Evolutionary conservation across 108 stramenopile genomes (phyloP), one percentile per base, ranked within the genome.

Genomic region (Fragilariopsis cylindrus): DNA sequence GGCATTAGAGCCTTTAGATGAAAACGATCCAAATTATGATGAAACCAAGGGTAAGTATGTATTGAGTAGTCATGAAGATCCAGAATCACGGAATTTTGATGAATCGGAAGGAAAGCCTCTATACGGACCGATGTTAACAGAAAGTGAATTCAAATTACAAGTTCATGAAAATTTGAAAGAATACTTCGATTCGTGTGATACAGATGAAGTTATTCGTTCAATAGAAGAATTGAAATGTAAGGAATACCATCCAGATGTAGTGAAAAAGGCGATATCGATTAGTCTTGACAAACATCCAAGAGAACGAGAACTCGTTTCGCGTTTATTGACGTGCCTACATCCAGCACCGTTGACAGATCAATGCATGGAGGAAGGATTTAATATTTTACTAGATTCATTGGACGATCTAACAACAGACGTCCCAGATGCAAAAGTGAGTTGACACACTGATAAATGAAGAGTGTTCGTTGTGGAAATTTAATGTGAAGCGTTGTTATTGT

Each of bases 391-490:
- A 44, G 95, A 96, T 74, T 75, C 81, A 3, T 71, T 95, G 41
- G 96, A 97, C 57, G 96, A 97, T 60, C 81, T 96, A 79, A 70
- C 65, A 18, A 91, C 92, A 65, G 98, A 98, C 72, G 87, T 90
- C 48, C 98, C 98, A 1, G 92, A 94, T 81, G 96, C 95, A 54
- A 74, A 82, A 63, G 88, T 92, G 68, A 80, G 87, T 79, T 42
- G 19, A 50, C 30, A 71, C 6, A 52, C 7, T 9, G 53, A 50
- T 64, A 13, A 57, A 18, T 68, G n/a, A 18, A 63, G 7, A 62
- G 13, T 19, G 63, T 7, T 39, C 16, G 16, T n/a, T 16, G 21
- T 40, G 12, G 50, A 13, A 3, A 13, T 52, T 52, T 52, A 9
- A 52, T 52, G 13, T 13, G 13, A 52, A 13, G 50, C 50, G 4